A percentile compares a stretch with the other conserved stretches of the same genome.
Evolutionary conservation across 176 grass and related monocot species (phyloP).

Genomic region (Juncus inflexus): DNA sequence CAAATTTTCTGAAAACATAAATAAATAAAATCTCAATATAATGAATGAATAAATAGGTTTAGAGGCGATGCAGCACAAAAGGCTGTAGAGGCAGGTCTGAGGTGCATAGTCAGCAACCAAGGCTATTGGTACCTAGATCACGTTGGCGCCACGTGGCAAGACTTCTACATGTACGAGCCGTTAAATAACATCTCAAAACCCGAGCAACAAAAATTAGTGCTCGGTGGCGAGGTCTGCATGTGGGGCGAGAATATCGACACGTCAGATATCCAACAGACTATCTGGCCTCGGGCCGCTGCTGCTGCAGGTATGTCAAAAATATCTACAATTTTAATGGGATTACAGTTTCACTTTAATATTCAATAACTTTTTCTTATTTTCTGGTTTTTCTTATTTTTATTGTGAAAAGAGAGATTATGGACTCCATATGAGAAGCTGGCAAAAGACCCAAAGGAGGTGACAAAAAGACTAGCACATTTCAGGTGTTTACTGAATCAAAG

Average conservation of each 20-base stretch:
- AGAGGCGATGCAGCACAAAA: constrained; percentile 51
- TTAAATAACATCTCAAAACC: constrained; percentile 51
- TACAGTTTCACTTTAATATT: too few relatives aligned
- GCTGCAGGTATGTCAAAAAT: constrained; percentile 56
- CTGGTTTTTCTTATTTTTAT: constrained; percentile 33
- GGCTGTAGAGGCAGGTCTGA: constrained; percentile 69
- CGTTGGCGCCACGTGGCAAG: constrained; percentile 64
- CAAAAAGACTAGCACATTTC: constrained; percentile 70
- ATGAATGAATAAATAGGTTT: constrained; percentile 42
- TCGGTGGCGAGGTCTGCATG: constrained; percentile 90
- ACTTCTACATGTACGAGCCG: constrained; percentile 84
- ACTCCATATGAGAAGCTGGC: constrained; percentile 54
- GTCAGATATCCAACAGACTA: constrained; percentile 85
- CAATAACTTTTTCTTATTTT: too few relatives aligned
- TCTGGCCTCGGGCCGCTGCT: constrained; percentile 91
- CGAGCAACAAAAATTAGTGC: constrained; percentile 61
- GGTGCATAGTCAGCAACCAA: constrained; percentile 95
- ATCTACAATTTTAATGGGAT: too few relatives aligned
- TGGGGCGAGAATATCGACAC: constrained; percentile 83
- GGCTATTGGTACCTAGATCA: constrained; percentile 94
- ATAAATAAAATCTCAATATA: too few relatives aligned
- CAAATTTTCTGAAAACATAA: too few relatives aligned
- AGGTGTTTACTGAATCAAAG: constrained; percentile 94
- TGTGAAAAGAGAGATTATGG: constrained; percentile 71
- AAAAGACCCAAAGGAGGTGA: constrained; percentile 48